Conservation (phyloP, 1,284 basidiomycete genomes). For the Cryptococcus floricola region DNA sequence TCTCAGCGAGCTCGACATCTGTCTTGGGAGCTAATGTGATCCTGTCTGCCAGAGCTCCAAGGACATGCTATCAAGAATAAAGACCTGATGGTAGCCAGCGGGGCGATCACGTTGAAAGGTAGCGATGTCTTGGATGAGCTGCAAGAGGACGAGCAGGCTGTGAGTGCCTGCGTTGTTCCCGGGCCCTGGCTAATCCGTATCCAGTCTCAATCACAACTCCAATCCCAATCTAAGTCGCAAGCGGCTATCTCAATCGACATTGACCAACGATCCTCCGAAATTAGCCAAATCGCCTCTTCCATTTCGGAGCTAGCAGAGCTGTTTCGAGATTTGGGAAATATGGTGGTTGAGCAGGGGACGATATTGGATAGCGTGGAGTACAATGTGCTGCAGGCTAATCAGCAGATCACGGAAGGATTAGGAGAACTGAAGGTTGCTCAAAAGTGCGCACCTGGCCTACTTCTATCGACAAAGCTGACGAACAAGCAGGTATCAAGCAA, state of each 20-base stretch:
- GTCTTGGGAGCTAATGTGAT: conserved; percentile 9
- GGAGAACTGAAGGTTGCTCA: conserved; percentile 79
- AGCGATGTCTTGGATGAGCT: conserved; percentile 73
- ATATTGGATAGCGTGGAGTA: conserved; percentile 95
- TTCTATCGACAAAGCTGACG: conserved; percentile 2
- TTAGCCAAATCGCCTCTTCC: conserved; percentile 86
- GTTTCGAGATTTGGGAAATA: conserved; percentile 86
- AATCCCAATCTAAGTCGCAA: conserved; percentile 52
- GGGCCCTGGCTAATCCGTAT: background rate
- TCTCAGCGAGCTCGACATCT: conserved; percentile 26
- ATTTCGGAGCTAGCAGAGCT: conserved; percentile 89
- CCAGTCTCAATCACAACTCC: conserved; percentile 40
- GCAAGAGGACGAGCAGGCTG: conserved; percentile 77
- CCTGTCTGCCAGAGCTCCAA: conserved; percentile 65
- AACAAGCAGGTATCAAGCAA: conserved; percentile 76
- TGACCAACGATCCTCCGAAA: conserved; percentile 67
- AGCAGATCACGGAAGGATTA: conserved; percentile 76
- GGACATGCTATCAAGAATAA: conserved; percentile 93
- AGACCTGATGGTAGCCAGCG: conserved; percentile 74
- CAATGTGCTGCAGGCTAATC: conserved; percentile 89
- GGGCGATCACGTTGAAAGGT: conserved; percentile 73
- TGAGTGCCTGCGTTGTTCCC: conserved; percentile 27
- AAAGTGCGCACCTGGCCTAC: conserved; percentile 54
- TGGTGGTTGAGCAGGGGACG: conserved; percentile 98
- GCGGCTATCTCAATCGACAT: conserved; percentile 54